Base-by-base conservation (phyloP, 345 rosid species). In the Mercurialis annua region DNA sequence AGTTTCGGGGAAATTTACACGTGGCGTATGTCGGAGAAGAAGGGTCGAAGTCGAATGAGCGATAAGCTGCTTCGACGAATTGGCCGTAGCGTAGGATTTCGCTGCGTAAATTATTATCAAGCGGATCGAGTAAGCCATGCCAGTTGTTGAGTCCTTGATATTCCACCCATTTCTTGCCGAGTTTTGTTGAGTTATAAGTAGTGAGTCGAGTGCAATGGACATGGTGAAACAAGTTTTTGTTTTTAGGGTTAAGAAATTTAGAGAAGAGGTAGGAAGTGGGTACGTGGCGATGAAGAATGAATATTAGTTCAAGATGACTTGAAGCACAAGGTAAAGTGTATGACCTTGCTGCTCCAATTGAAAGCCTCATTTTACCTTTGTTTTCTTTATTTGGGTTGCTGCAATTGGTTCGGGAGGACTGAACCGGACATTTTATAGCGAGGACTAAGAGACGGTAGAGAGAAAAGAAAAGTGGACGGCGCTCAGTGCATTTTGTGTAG, bases 81-180 rank as follows among this genome's bases (percentile, higher is more conserved):
- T 44, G 18, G 3, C 79, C 79, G 23, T 76, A 76, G 6, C 75
- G 54, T 15, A 76, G 33, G 30, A 76, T 76, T 47, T 70, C 79
- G 11, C 52, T 1, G 5, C 79, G 67, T 20, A 76, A 23, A 27
- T 44, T 54, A 40, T 70, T 65, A 40, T 76, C 71, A 1, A 76
- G 68, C 0, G 79, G 79, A 49, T 76, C 71, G 0, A 76, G 75
- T 46, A 76, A 38, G 44, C 79, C 79, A n/a, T 70, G 65, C 79
- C 79, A 76, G 48, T 76, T 66, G 16, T 60, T 52, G 29, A 46
- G 23, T 1, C 79, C 79, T 31, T 76, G 79, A 62, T 76, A 71
- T 48, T 76, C 75, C 68, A 7, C 60, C 79, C 79, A 76, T 10
- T 56, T 60, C 56, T 61, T 59, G 1, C 71, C 74, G 1, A 74